Base-by-base conservation (phyloP, 1,284 basidiomycete species). In the Butyriboletus appendiculatus region DNA sequence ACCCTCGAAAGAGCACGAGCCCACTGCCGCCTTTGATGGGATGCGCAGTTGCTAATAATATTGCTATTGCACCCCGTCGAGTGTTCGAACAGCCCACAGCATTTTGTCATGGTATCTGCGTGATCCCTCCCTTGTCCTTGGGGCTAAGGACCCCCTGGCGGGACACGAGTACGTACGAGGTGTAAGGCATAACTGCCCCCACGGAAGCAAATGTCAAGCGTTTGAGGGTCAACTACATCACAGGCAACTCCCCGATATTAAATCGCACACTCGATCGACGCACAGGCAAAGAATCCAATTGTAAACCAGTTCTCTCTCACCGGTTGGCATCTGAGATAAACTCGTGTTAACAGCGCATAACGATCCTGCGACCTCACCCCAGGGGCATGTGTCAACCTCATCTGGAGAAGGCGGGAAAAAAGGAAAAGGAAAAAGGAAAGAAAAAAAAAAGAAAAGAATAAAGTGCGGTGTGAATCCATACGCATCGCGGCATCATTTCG, bases 241-340 rank as follows among this genome's bases (percentile, higher is more conserved):
- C 45, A 56, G 48, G 48, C 56, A 50, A 52, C 59, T 42, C 57
- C 58, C 50, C 57, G 56, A 69, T 45, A 68, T 69, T 55, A 61
- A 58, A 68, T 58, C 45, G 53, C 62, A 50, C 52, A 55, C 45
- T 61, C 66, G 67, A 70, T 66, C 64, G 66, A 61, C 62, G 50
- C 44, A 48, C 55, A 49, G 50, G 39, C 35, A 55, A 38, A 35
- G 55, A 55, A 44, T 44, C 37, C 18, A 35, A 51, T 52, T 52
- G 54, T 48, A 50, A 56, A 52, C 45, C 32, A 22, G 47, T 52
- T 49, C 56, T 46, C 59, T 62, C 64, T 55, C 65, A 68, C 52
- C 40, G 39, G 46, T 51, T 55, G 52, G 43, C 48, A 68, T 63
- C 56, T 61, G 56, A 68, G 65, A 70, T 66, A 68, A 63, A 66